These are phyloP conservation scores for Ophiostoma novo-ulmi DNA, from an alignment of 2,329 filamentous ascomycete species.

Conservation along the genomic window DNA sequence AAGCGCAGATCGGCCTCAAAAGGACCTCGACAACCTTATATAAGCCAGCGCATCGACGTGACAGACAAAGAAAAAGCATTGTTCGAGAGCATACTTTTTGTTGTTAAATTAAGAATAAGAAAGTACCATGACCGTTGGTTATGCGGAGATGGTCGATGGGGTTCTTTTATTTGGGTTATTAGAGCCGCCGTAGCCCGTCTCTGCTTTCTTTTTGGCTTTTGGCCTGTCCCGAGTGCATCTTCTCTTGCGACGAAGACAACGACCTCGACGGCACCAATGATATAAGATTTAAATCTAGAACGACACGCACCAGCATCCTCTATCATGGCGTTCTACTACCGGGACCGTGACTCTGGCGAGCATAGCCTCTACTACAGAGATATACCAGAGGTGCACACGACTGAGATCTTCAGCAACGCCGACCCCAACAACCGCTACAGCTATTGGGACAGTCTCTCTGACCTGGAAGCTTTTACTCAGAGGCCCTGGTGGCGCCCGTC, in stretches of 20 bases:
- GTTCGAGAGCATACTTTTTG: not conserved
- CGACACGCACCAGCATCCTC: not conserved
- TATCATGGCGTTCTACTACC: not conserved
- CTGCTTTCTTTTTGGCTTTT: not conserved
- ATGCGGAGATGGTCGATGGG: not conserved
- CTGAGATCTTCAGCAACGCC: not conserved
- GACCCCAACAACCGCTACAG: not conserved
- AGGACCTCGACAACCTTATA: not conserved
- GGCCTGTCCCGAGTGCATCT: not conserved
- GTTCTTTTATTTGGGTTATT: not conserved
- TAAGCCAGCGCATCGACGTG: not conserved
- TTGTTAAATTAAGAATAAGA: not conserved
- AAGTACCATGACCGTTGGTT: not conserved
- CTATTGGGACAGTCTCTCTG: not conserved
- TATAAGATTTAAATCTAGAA: not conserved
- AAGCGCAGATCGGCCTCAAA: not conserved
- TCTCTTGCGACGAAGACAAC: not conserved
- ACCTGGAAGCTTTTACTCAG: not conserved
- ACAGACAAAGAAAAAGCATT: not conserved
- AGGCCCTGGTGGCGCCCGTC: not conserved
- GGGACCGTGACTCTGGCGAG: not conserved
- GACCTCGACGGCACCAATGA: not conserved
- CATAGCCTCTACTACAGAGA: not conserved
- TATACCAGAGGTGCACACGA: not conserved
- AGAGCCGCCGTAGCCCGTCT: not conserved